These are phyloP conservation scores for Saksenaea vasiformis DNA, from an alignment of 371 early-diverging fungal species.

Conservation along the genomic window DNA sequence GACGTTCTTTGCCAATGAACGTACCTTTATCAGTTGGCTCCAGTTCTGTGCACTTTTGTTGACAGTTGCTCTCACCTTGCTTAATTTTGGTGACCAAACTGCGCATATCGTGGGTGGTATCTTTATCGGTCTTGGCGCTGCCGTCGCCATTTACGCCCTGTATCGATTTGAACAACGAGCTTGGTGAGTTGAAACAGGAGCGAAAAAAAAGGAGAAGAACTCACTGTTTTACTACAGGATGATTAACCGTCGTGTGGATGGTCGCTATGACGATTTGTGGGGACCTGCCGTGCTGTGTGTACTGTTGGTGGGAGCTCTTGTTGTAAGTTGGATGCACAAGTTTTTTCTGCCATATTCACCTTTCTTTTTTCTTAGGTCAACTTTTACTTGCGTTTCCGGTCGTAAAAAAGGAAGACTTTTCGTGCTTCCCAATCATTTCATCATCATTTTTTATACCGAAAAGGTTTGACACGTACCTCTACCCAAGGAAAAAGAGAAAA, in stretches of 20 bases:
- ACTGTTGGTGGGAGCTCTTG: conserved; percentile 70
- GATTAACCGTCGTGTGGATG: conserved; percentile 64
- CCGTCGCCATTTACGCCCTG: conserved; percentile 62
- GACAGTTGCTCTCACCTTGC: conserved; percentile 71
- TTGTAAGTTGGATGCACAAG: conserved; percentile 30
- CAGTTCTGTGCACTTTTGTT: conserved; percentile 74
- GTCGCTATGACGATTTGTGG: conserved; percentile 65
- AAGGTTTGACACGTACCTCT: not conserved
- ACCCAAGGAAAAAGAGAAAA: not conserved
- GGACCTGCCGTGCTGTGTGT: conserved; percentile 89
- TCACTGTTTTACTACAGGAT: conserved; percentile 45
- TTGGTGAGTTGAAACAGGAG: conserved; percentile 39
- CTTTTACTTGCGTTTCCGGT: conserved; percentile 24
- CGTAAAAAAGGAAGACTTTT: not conserved
- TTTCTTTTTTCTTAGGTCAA: conserved; percentile 18
- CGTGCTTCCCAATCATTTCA: not conserved
- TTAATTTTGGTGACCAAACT: conserved; percentile 79
- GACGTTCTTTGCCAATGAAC: conserved; percentile 98
- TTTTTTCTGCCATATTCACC: not conserved
- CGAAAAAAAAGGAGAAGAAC: not conserved
- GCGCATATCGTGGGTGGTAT: conserved; percentile 68
- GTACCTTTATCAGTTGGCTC: conserved; percentile 93
- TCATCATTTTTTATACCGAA: not conserved
- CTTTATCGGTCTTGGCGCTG: conserved; percentile 76
- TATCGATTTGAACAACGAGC: conserved; percentile 92